Percentiles rank a stretch among this genome's conserved stretches.
Evolutionary conservation across 768 basidiomycete species (phyloP).

Genomic region (Macrolepiota fuliginosa): DNA sequence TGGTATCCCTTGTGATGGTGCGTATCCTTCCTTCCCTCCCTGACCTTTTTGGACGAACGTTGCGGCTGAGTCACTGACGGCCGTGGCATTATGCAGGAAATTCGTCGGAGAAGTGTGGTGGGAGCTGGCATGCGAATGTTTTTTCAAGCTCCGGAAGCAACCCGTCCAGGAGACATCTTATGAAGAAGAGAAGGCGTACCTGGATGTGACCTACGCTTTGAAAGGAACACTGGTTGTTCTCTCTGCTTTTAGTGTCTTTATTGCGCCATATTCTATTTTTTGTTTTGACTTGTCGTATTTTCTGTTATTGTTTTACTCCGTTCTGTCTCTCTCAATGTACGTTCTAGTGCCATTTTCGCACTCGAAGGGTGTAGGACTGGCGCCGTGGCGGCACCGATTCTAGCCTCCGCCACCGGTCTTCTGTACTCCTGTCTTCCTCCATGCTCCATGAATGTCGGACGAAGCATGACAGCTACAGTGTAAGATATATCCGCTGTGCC

Average conservation of each 20-base stretch:
- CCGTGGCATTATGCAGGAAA: slow-evolving; percentile 21
- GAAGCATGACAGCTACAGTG: not conserved
- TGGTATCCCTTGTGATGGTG: slow-evolving; percentile 30
- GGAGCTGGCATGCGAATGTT: slow-evolving; percentile 30
- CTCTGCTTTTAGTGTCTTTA: not conserved
- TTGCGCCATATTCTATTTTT: not conserved
- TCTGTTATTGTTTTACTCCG: not conserved
- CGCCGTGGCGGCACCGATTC: not conserved
- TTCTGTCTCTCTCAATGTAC: not conserved
- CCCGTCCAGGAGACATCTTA: slow-evolving; percentile 4
- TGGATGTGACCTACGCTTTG: not conserved
- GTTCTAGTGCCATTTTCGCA: not conserved
- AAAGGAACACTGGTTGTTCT: slow-evolving; percentile 20
- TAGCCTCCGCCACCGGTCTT: not conserved
- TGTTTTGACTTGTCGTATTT: not conserved
- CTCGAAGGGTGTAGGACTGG: not conserved
- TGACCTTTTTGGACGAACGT: not conserved
- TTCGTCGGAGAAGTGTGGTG: slow-evolving; percentile 30
- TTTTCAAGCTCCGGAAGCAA: slow-evolving; percentile 14
- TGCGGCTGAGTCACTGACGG: not conserved
- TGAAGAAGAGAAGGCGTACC: not conserved
- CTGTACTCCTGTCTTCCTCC: not conserved
- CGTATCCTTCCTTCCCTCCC: slow-evolving; percentile 1
- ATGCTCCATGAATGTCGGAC: not conserved
- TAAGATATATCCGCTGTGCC: not conserved